Evolutionary conservation across 2,329 filamentous ascomycete genomes (phyloP).

Genomic region (Cladosporium cucumerinum): DNA sequence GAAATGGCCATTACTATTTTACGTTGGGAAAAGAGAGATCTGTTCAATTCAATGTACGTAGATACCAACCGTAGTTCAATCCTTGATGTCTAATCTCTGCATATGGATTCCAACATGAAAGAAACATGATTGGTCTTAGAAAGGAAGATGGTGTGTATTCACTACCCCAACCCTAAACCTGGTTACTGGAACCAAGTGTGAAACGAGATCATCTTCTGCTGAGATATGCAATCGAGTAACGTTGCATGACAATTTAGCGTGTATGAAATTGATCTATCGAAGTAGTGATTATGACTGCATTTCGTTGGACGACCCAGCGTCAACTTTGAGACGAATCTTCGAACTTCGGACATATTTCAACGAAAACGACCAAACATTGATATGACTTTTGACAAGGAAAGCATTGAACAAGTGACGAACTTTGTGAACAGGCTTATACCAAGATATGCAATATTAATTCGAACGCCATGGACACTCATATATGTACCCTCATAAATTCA

Average conservation of each 20-base stretch:
- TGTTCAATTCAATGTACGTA: not conserved
- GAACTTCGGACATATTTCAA: not conserved
- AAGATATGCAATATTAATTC: not conserved
- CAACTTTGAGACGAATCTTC: not conserved
- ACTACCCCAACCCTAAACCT: not conserved
- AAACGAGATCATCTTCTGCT: not conserved
- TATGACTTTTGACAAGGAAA: not conserved
- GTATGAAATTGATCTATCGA: not conserved
- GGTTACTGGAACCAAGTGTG: not conserved
- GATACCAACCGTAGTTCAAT: no score
- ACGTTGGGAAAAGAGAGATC: not conserved
- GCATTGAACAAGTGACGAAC: not conserved
- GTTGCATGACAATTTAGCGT: not conserved
- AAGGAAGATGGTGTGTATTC: not conserved
- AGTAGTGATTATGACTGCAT: no score
- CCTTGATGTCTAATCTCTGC: no score
- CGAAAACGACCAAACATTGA: not conserved
- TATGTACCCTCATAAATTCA: constrained; percentile 11
- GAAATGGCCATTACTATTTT: not conserved
- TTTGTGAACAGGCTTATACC: not conserved
- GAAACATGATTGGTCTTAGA: not conserved
- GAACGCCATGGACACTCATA: not conserved
- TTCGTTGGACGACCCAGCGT: not conserved
- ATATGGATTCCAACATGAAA: no score
- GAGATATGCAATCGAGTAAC: not conserved